These are phyloP conservation scores for Athelia sp. DNA, from an alignment of 1,284 basidiomycete species.

Conservation along the genomic window DNA sequence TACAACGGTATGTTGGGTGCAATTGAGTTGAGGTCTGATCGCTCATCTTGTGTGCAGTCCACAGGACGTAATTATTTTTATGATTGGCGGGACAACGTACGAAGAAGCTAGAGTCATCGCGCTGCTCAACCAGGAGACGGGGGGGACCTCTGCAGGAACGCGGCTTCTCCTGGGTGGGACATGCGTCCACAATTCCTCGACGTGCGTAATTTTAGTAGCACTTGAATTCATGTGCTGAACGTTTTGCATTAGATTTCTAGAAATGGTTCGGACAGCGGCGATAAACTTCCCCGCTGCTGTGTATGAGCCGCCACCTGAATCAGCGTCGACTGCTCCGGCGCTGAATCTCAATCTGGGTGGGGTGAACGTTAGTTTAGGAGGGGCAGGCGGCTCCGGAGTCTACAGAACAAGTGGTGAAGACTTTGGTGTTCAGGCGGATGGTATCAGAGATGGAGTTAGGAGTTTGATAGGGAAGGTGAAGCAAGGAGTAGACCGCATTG, in stretches of 20 bases:
- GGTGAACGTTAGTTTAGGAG: slow-evolving; percentile 89
- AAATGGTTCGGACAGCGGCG: slow-evolving; percentile 67
- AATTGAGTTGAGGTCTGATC: neutral
- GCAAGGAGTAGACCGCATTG: slow-evolving; percentile 81
- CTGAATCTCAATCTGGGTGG: slow-evolving; percentile 87
- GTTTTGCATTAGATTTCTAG: slow-evolving; percentile 51
- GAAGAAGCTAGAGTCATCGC: slow-evolving; percentile 86
- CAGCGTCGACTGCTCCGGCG: slow-evolving; percentile 61
- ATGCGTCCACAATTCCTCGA: slow-evolving; percentile 88
- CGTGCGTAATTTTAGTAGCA: slow-evolving; percentile 39
- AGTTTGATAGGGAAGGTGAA: slow-evolving; percentile 84
- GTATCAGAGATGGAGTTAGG: slow-evolving; percentile 80
- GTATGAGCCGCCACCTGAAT: slow-evolving; percentile 67
- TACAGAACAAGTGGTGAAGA: slow-evolving; percentile 74
- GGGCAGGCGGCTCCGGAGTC: slow-evolving; percentile 73
- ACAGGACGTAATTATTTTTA: slow-evolving; percentile 92
- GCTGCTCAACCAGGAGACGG: slow-evolving; percentile 77
- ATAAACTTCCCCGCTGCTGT: slow-evolving; percentile 57
- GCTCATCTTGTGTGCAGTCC: slow-evolving; percentile 46
- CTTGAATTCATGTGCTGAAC: neutral
- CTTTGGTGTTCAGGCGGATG: slow-evolving; percentile 74
- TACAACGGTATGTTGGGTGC: slow-evolving; percentile 52
- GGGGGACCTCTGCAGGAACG: slow-evolving; percentile 46
- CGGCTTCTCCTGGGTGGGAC: slow-evolving; percentile 88
- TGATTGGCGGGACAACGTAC: slow-evolving; percentile 92